Evolutionary conservation across 1,284 basidiomycete genomes (phyloP).

Genomic region (Ustilago lituana): DNA sequence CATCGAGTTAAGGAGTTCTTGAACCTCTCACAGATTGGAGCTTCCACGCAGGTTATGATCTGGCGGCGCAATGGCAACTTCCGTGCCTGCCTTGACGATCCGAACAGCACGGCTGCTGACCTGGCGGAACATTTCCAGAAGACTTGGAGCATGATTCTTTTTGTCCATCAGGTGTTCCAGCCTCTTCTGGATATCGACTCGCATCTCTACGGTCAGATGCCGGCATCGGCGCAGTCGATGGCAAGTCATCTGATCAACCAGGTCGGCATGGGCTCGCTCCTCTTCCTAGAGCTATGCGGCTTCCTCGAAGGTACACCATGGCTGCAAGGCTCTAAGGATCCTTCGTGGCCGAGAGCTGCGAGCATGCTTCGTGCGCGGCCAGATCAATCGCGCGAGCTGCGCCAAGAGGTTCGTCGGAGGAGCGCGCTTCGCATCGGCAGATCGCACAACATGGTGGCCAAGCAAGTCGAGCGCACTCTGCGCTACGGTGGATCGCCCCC

Average conservation of each 20-base stretch:
- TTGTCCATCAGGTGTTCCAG: constrained; percentile 29
- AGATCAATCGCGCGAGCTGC: constrained; percentile 25
- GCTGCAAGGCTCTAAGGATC: constrained; percentile 29
- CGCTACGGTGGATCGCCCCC: constrained; percentile 20
- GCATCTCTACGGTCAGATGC: constrained; percentile 23
- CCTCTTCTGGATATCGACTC: constrained; percentile 28
- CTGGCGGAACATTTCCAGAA: constrained; percentile 24
- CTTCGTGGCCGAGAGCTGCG: constrained; percentile 30
- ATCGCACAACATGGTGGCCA: constrained; percentile 15
- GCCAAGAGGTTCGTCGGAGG: constrained; percentile 24
- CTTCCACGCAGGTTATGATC: constrained; percentile 36
- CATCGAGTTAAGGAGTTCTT: constrained; percentile 42
- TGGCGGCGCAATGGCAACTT: constrained; percentile 46
- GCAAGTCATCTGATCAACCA: constrained; percentile 22
- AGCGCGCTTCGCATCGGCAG: constrained; percentile 35
- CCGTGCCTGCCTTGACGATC: constrained; percentile 14
- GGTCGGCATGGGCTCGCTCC: constrained; percentile 28
- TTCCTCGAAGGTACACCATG: constrained; percentile 38
- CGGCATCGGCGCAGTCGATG: constrained; percentile 42
- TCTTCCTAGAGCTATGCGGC: constrained; percentile 41
- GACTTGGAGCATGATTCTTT: constrained; percentile 28
- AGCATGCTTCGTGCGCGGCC: constrained; percentile 23
- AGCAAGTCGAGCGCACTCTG: constrained; percentile 33
- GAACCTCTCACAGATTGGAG: constrained; percentile 23
- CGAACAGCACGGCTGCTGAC: constrained; percentile 11